phyloP scores from a whole-genome alignment of 2,329 filamentous ascomycete species.

The Xylariaceae sp. region DNA sequence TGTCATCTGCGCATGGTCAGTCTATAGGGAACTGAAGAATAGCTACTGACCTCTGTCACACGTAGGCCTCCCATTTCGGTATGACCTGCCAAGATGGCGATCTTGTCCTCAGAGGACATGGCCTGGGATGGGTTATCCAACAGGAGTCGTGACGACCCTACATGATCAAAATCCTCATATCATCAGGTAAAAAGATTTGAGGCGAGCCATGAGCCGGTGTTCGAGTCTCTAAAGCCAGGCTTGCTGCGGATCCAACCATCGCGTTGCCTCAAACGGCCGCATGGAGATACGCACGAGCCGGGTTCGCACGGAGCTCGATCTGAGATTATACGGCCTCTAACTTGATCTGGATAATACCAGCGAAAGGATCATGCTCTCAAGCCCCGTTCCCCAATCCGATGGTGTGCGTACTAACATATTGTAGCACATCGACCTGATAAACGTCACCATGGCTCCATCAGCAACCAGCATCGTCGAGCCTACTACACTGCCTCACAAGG shows the following conservation, averaged over 20 bases:
- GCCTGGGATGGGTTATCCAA: slow-evolving; percentile 26
- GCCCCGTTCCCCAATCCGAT: slow-evolving; percentile 33
- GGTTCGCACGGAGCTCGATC: slow-evolving; percentile 30
- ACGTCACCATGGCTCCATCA: slow-evolving; percentile 70
- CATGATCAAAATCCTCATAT: slow-evolving; percentile 25
- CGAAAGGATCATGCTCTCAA: slow-evolving; percentile 95
- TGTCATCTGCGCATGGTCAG: background rate
- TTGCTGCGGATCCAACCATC: slow-evolving; percentile 11
- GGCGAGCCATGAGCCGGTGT: slow-evolving; percentile 33
- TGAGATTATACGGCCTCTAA: slow-evolving; percentile 91
- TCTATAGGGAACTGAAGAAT: background rate
- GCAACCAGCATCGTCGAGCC: slow-evolving; percentile 58
- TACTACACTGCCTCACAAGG: slow-evolving; percentile 45
- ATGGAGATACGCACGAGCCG: slow-evolving; percentile 12
- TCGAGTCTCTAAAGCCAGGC: slow-evolving; percentile 24
- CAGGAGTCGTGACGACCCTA: slow-evolving; percentile 17
- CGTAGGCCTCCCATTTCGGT: slow-evolving; percentile 21
- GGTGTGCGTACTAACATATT: slow-evolving; percentile 32
- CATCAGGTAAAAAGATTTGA: slow-evolving; percentile 30
- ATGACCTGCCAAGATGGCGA: slow-evolving; percentile 22
- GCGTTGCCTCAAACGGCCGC: slow-evolving; percentile 2
- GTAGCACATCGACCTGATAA: slow-evolving; percentile 24
- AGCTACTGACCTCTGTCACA: slow-evolving; percentile 10
- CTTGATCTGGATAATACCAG: slow-evolving; percentile 99
- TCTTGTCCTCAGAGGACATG: slow-evolving; percentile 19